Evolutionary conservation across 495 filamentous ascomycete genomes (phyloP).

Genomic region (Rusavskia elegans): DNA sequence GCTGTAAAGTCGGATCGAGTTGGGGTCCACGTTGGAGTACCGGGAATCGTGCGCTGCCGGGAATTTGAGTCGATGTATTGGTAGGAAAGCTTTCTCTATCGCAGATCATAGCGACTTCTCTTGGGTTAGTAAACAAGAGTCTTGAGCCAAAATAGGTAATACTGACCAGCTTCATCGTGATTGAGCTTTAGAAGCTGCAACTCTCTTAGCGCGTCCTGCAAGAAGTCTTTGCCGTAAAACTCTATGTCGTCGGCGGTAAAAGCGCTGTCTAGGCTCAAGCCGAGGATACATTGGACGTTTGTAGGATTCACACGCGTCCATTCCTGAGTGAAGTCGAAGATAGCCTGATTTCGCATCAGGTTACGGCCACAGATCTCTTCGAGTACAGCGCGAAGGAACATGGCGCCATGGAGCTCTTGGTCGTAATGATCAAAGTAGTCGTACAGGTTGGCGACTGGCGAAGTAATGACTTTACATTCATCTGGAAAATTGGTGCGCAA

Average conservation of each 20-base stretch:
- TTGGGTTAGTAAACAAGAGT: not conserved
- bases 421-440: conserved; percentile 37
- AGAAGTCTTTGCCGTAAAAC: conserved; percentile 9
- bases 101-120: not conserved
- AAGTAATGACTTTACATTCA: conserved; percentile 15
- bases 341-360: not conserved
- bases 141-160: not conserved
- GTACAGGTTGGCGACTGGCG: conserved; percentile 23
- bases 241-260: conserved; percentile 12
- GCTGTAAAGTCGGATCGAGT: not conserved
- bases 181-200: not conserved
- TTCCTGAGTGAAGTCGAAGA: not conserved
- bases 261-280: conserved; percentile 4
- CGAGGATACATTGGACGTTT: not conserved
- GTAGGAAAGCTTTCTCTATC: not conserved
- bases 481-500: conserved; percentile 17
- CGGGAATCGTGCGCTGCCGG: not conserved
- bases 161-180: not conserved
- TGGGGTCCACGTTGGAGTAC: not conserved
- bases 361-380: conserved; percentile 6
- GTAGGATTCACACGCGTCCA: conserved; percentile 2
- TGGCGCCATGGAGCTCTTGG: conserved; percentile 25
- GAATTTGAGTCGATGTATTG: not conserved
- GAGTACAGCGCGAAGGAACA: conserved; percentile 24
- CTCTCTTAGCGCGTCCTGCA: conserved; percentile 6